Conservation (phyloP, 163 green algal species). For the Scenedesmus sp. region DNA sequence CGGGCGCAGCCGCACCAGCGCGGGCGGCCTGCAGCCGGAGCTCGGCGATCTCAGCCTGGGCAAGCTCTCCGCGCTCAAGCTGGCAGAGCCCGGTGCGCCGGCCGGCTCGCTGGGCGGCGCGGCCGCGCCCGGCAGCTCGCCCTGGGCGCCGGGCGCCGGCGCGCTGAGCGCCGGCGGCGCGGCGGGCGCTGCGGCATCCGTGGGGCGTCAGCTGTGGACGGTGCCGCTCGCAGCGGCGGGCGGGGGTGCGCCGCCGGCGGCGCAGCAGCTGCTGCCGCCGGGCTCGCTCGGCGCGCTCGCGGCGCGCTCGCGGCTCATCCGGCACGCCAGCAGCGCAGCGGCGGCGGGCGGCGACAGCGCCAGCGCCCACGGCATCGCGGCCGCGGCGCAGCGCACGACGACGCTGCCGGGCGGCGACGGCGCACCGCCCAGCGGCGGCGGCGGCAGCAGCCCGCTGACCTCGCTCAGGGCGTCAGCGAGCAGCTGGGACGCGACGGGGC, state of each 20-base stretch:
- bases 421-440: too few species aligned
- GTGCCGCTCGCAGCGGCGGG: neutral
- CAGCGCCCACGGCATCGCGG: too few species aligned
- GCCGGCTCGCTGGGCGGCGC: neutral
- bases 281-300: constrained; percentile 8
- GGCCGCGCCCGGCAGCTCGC: too few species aligned
- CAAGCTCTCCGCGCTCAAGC: constrained; percentile 15
- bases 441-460: neutral
- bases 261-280: constrained; percentile 28
- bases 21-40: neutral
- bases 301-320: constrained; percentile 26
- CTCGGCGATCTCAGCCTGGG: constrained; percentile 6
- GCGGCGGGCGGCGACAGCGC: neutral
- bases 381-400: too few species aligned
- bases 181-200: too few species aligned
- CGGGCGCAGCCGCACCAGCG: neutral
- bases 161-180: too few species aligned
- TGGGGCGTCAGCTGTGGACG: constrained; percentile 18
- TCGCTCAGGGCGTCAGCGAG: neutral
- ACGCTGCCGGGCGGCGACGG: too few species aligned
- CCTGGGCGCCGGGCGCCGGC: too few species aligned
- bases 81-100: neutral
- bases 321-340: constrained; percentile 12
- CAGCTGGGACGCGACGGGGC: neutral
- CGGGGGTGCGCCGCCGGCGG: too few species aligned